Conservation (phyloP, 2,329 filamentous ascomycete genomes). For the Claviceps sp. region DNA sequence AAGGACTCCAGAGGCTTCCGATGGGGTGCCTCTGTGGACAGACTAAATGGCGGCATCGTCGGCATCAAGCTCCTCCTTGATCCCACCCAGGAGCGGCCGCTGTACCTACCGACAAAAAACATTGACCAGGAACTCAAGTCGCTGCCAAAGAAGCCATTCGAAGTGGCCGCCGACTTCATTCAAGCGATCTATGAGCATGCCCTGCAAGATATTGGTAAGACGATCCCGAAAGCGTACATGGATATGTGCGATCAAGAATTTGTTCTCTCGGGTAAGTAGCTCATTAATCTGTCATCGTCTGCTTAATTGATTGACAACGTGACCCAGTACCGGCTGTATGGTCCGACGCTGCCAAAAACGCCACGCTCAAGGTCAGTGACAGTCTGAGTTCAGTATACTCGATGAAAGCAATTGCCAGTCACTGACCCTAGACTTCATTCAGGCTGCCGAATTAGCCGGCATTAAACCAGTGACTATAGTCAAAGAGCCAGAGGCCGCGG, state of each 20-base stretch:
- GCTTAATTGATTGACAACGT: not conserved
- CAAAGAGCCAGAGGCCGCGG: slow-evolving; percentile 39
- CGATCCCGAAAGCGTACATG: slow-evolving; percentile 7
- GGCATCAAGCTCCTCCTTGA: slow-evolving; percentile 11
- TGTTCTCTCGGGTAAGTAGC: slow-evolving; percentile 24
- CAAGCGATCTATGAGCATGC: slow-evolving; percentile 14
- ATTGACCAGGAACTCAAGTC: not conserved
- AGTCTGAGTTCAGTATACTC: not conserved
- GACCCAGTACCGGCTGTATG: slow-evolving; percentile 44
- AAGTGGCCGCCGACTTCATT: slow-evolving; percentile 9
- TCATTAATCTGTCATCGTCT: no score
- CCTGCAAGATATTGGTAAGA: slow-evolving; percentile 22
- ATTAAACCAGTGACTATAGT: slow-evolving; percentile 32
- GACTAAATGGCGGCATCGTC: slow-evolving; percentile 2
- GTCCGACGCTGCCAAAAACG: slow-evolving; percentile 39
- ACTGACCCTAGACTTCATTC: slow-evolving; percentile 6
- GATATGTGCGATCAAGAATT: slow-evolving; percentile 13
- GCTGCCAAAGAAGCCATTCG: slow-evolving; percentile 8
- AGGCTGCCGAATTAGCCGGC: slow-evolving; percentile 23
- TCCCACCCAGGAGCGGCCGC: slow-evolving; percentile 5
- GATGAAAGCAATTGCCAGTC: not conserved
- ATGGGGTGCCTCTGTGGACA: slow-evolving; percentile 9
- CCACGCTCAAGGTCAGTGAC: slow-evolving; percentile 21
- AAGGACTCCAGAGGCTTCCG: slow-evolving; percentile 28
- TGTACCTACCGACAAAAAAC: slow-evolving; percentile 5